Evolutionary conservation across 2,329 filamentous ascomycete genomes (phyloP).

Genomic region (Fusarium siculi): DNA sequence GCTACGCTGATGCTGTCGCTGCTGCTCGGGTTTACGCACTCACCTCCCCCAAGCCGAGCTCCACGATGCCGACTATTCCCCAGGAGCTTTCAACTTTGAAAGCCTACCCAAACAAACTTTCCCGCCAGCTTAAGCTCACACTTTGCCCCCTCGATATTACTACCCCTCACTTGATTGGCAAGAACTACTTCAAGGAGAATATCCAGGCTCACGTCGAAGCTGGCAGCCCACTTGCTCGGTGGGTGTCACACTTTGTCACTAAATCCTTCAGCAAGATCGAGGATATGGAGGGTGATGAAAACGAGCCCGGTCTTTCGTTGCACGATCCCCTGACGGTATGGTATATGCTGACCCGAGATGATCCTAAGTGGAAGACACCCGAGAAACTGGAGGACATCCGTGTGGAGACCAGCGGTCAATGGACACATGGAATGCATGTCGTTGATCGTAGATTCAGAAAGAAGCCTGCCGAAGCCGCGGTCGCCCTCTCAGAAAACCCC

Average conservation of each 20-base stretch:
- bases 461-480: constrained; percentile 59
- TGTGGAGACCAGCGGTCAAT: constrained; percentile 90
- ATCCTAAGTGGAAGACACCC: constrained; percentile 67
- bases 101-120: constrained; percentile 72
- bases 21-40: constrained; percentile 81
- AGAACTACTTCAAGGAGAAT: constrained; percentile 66
- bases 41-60: constrained; percentile 76
- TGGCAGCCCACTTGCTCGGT: constrained; percentile 78
- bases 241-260: constrained; percentile 77
- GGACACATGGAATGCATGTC: constrained; percentile 92
- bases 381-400: constrained; percentile 81
- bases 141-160: constrained; percentile 84
- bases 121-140: constrained; percentile 71
- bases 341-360: constrained; percentile 75
- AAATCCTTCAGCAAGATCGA: constrained; percentile 77
- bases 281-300: constrained; percentile 67
- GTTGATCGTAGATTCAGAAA: constrained; percentile 75
- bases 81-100: constrained; percentile 61
- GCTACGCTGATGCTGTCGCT: constrained; percentile 85
- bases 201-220: constrained; percentile 65
- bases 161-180: constrained; percentile 72
- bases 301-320: constrained; percentile 70
- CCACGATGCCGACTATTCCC: constrained; percentile 81
- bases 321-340: constrained; percentile 84
- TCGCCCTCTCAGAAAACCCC: constrained; percentile 55